These are phyloP conservation scores for Tetrahymena elliotti DNA, from an alignment of 73 alveolate species.

Conservation along the genomic window DNA sequence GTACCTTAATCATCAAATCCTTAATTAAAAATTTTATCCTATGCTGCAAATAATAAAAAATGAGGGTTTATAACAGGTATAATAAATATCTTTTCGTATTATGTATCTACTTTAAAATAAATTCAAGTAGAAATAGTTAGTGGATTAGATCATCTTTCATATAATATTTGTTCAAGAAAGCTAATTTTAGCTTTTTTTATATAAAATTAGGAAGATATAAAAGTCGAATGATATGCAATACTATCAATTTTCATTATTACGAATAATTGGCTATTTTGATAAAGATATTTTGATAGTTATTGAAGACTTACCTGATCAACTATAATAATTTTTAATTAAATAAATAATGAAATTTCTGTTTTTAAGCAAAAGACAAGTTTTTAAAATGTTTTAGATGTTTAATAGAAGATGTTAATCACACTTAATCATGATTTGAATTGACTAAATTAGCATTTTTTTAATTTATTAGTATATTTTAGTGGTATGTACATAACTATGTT, in stretches of 20 bases:
- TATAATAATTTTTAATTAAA: too few species aligned
- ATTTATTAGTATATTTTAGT: background rate
- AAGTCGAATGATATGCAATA: background rate
- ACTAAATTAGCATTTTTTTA: background rate
- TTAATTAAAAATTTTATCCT: background rate
- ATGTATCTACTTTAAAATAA: background rate
- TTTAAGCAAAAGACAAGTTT: too few species aligned
- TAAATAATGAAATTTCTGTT: background rate
- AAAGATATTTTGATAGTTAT: background rate
- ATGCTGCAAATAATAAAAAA: background rate
- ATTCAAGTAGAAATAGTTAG: background rate
- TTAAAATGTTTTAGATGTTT: background rate
- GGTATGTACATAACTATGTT: background rate
- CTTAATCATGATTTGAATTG: background rate
- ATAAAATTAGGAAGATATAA: background rate
- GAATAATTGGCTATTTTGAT: background rate
- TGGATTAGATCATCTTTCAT: background rate
- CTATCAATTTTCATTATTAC: background rate
- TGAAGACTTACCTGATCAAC: background rate
- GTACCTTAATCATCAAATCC: background rate
- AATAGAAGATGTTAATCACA: background rate
- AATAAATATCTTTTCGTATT: background rate
- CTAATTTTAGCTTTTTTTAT: background rate
- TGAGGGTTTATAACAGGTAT: background rate
- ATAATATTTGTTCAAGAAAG: background rate